Conservation (phyloP, 306 rosid genomes). For the Cicer cuneatum region DNA sequence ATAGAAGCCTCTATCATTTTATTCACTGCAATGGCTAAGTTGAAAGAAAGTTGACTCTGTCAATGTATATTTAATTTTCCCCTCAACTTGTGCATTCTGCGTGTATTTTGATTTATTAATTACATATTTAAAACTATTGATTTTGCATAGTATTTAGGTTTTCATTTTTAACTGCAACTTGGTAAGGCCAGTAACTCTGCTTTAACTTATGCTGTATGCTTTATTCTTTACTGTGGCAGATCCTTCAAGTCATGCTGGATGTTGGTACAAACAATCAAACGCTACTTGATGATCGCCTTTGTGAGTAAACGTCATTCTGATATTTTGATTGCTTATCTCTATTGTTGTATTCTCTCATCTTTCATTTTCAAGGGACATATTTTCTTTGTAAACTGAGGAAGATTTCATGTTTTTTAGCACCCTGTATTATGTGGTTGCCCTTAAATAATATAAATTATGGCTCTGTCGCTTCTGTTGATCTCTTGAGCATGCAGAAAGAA, state of each 20-base stretch:
- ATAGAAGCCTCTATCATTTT: no score
- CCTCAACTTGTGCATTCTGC: constrained; percentile 13
- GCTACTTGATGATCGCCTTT: constrained; percentile 90
- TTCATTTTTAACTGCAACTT: constrained; percentile 21
- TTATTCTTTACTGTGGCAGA: constrained; percentile 57
- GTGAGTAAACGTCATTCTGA: constrained; percentile 60
- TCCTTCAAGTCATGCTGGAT: constrained; percentile 96
- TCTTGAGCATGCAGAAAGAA: constrained; percentile 28
- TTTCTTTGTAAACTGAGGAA: constrained; percentile 37
- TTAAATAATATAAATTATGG: constrained; percentile 21
- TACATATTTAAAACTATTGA: constrained; percentile 7
- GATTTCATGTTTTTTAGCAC: constrained; percentile 14
- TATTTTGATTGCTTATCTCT: constrained; percentile 34
- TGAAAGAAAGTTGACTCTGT: no score
- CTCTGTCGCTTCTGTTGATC: constrained; percentile 35
- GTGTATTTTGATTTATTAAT: constrained; percentile 8
- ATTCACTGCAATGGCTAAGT: no score
- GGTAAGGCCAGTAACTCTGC: constrained; percentile 25
- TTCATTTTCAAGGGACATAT: constrained; percentile 24
- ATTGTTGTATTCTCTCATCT: constrained; percentile 25
- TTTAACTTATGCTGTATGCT: constrained; percentile 44
- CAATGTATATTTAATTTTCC: constrained; percentile 1
- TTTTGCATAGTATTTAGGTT: constrained; percentile 12
- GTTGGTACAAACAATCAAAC: constrained; percentile 94
- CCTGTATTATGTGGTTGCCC: constrained; percentile 15